Conservation (phyloP, 73 alveolate genomes). For the Breviolum minutum region DNA sequence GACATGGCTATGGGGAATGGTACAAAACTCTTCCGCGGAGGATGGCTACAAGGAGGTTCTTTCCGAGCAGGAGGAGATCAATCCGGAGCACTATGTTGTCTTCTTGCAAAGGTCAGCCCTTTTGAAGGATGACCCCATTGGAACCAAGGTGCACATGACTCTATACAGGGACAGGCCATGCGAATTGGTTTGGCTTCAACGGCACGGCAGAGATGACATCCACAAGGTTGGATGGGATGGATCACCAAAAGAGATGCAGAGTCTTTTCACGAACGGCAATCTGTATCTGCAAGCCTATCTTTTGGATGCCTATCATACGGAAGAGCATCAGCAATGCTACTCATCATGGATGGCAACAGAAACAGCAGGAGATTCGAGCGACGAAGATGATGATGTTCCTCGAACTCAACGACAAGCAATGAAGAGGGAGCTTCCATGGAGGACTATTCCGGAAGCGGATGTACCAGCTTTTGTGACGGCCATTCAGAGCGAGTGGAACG, state of each 20-base stretch:
- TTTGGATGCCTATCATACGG: not conserved
- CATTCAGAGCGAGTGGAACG: not conserved
- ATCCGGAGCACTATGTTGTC: not conserved
- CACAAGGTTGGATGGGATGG: not conserved
- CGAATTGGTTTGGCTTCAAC: not conserved
- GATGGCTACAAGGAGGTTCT: not conserved
- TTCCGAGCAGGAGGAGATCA: not conserved
- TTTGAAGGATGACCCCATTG: not conserved
- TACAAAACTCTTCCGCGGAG: not conserved
- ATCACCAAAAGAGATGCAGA: not conserved
- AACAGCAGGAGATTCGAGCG: not conserved
- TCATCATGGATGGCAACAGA: not conserved
- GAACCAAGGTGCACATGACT: not conserved
- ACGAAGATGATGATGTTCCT: not conserved
- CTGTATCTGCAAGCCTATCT: not conserved
- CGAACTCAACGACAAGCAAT: not conserved
- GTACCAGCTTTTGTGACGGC: not conserved
- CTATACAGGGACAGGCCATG: not conserved
- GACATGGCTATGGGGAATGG: not conserved
- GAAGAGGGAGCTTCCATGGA: constrained; percentile 15
- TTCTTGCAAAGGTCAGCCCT: not conserved
- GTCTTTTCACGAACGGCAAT: not conserved
- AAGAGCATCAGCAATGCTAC: not conserved
- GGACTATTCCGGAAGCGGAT: not conserved
- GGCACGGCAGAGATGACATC: not conserved